phyloP scores from a whole-genome alignment of 1,284 basidiomycete species.

The Taiwanofungus camphoratus region DNA sequence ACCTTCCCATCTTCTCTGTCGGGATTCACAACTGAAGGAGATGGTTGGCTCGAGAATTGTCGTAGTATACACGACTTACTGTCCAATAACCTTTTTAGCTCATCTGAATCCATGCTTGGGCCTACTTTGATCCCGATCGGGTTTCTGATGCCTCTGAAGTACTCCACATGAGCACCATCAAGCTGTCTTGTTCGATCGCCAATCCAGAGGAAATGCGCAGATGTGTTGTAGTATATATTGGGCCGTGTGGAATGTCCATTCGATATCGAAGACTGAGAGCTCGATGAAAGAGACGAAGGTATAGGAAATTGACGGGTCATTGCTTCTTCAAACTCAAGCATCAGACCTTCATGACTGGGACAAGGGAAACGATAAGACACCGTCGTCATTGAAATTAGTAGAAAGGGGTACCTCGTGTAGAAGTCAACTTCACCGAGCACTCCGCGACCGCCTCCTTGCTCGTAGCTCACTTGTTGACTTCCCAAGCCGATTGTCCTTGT shows the following conservation, averaged over 20 bases:
- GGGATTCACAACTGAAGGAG: constrained; percentile 74
- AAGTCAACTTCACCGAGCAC: constrained; percentile 90
- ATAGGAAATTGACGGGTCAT: constrained; percentile 67
- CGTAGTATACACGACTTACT: constrained; percentile 40
- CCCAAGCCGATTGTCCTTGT: constrained; percentile 81
- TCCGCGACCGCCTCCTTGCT: constrained; percentile 62
- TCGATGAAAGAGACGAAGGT: constrained; percentile 25
- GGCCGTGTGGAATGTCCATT: constrained; percentile 5
- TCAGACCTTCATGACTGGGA: constrained; percentile 84
- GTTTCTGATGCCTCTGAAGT: constrained; percentile 91
- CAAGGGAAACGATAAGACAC: too few species aligned
- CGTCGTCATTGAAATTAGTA: too few species aligned
- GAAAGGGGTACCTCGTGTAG: constrained; percentile 70
- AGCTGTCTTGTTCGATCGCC: constrained; percentile 95
- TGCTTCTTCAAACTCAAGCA: constrained; percentile 91
- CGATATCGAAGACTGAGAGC: constrained; percentile 5
- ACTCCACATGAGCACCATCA: constrained; percentile 92
- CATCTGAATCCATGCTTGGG: constrained; percentile 77
- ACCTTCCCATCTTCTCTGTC: constrained; percentile 78
- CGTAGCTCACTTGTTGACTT: constrained; percentile 48
- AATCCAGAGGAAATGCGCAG: constrained; percentile 95
- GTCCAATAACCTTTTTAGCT: constrained; percentile 78
- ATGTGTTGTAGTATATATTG: constrained; percentile 76
- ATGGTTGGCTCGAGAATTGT: not conserved
- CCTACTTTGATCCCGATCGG: constrained; percentile 98